Conservation (phyloP, 371 early-diverging fungal genomes). For the Actinomortierella wolfii region DNA sequence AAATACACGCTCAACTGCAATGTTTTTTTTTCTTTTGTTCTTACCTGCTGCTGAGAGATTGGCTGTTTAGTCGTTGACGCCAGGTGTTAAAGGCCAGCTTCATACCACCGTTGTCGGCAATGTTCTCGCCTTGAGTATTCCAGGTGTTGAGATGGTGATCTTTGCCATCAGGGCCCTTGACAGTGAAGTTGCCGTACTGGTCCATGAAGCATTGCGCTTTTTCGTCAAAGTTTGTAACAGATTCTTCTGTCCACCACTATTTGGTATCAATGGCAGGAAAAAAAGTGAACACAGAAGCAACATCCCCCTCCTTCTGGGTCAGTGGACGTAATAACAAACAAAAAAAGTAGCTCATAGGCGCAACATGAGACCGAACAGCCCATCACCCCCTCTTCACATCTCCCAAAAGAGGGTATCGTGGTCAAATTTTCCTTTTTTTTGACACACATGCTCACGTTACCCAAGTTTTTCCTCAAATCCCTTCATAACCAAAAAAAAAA, state of each 20-base stretch:
- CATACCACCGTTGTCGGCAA: conserved; percentile 20
- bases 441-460: too few relatives aligned
- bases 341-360: background rate
- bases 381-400: too few relatives aligned
- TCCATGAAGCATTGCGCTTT: conserved; percentile 16
- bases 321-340: background rate
- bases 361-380: too few relatives aligned
- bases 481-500: too few relatives aligned
- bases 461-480: too few relatives aligned
- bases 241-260: conserved; percentile 11
- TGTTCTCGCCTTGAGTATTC: conserved; percentile 17
- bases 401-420: too few relatives aligned
- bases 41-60: too few relatives aligned
- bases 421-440: too few relatives aligned
- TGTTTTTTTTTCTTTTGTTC: too few relatives aligned
- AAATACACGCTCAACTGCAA: too few relatives aligned
- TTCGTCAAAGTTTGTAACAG: conserved; percentile 7
- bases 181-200: conserved; percentile 11
- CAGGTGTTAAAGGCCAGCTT: conserved; percentile 14
- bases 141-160: conserved; percentile 12
- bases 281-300: background rate
- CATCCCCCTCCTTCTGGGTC: too few relatives aligned
- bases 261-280: background rate
- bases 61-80: too few relatives aligned
- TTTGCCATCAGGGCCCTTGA: conserved; percentile 10